These are phyloP conservation scores for Solanum habrochaites DNA, from an alignment of 257 asterid species.

Conservation along the genomic window DNA sequence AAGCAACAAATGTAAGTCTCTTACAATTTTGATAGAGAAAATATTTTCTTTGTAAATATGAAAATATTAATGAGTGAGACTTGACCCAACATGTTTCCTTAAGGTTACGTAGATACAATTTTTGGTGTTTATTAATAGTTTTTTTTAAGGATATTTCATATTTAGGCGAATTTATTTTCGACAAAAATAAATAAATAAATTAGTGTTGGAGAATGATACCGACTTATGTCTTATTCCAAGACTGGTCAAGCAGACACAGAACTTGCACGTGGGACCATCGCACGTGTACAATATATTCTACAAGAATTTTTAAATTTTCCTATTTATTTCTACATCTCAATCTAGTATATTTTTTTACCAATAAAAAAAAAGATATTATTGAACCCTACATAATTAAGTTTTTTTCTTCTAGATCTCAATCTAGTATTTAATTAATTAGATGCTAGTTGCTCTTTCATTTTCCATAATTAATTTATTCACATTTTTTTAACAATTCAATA, in stretches of 20 bases:
- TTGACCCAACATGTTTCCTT: not conserved
- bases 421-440: not conserved
- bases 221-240: constrained; percentile 29
- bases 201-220: constrained; percentile 53
- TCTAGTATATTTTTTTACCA: not conserved
- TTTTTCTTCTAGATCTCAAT: not conserved
- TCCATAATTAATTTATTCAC: not conserved
- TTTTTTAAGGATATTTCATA: not conserved
- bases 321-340: not conserved
- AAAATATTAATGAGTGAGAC: not conserved
- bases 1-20: not conserved
- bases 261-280: constrained; percentile 60
- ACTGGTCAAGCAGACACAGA: constrained; percentile 62
- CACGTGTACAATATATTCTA: constrained; percentile 63
- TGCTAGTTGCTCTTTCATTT: not conserved
- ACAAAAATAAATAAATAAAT: not conserved
- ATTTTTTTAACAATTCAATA: not conserved
- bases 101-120: not conserved
- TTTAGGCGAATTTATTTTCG: not conserved
- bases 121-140: not conserved
- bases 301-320: not conserved
- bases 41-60: too few relatives aligned
- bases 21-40: not conserved
- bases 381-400: not conserved
- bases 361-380: not conserved